Evolutionary conservation across 495 filamentous ascomycete species (phyloP), one percentile per base, ranked within the genome.

Genomic region (Penicillium samsonianum): DNA sequence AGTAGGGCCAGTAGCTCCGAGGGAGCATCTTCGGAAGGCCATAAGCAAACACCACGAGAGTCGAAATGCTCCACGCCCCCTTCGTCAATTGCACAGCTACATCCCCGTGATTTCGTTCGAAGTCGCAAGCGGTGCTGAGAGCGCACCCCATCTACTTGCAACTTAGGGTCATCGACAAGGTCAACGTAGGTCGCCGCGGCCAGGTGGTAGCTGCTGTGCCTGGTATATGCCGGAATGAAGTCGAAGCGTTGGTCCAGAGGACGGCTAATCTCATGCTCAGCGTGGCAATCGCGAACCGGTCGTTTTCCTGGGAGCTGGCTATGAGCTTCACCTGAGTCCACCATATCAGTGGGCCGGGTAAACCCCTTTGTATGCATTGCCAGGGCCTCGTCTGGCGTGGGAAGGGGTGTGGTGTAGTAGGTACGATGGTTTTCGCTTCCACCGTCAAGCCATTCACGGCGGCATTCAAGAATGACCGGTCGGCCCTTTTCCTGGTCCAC

Each of bases 371-470:
- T 47, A 33, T 33, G 31, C 31, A 33, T 33, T 33, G 5, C 47
- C 0, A 45, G 12, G 7, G 44, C 49, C 19, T 74, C 66, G 35
- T 60, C 59, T n/a, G 75, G 74, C 37, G 85, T 86, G 19, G 63
- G 59, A 11, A 90, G 73, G 14, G 79, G 65, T 4, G 83, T 82
- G 3, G 73, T 83, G 68, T 91, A 91, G 67, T 86, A 90, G 0
- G 84, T 89, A 33, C 88, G 82, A 41, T 77, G 73, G 53, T 84
- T 81, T 28, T 77, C 82, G 59, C 84, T 87, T 47, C 75, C 75
- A 5, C 82, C 82, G 25, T 71, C 58, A 20, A 77, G 77, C 85
- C 86, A 91, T 69, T 93, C 89, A 28, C 84, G 84, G 7, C 90
- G 80, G 45, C 83, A 80, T 69, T 93, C 90, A 11, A 89, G 65